Percentiles rank a stretch among this genome's conserved stretches.
These are phyloP conservation scores for Nicotiana paniculata DNA, from an alignment of 257 asterid species.

Conservation along the genomic window DNA sequence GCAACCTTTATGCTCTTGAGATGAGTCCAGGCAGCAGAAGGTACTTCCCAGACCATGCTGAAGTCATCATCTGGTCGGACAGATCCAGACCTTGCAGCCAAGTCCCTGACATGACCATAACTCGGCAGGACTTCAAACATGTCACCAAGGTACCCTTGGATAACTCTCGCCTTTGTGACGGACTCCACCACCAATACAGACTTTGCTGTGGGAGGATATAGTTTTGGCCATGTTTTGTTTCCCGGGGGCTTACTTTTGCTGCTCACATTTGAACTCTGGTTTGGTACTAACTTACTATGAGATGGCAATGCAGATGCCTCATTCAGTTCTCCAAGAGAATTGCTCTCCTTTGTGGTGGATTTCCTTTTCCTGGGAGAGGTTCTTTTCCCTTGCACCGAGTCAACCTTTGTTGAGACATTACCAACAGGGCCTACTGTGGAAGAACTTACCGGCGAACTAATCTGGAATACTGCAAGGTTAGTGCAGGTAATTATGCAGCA, in stretches of 20 bases:
- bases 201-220: constrained; percentile 73
- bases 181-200: constrained; percentile 87
- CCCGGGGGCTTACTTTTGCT: constrained; percentile 28
- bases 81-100: constrained; percentile 97
- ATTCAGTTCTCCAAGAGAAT: constrained; percentile 16
- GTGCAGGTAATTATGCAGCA: constrained; percentile 18
- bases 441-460: constrained; percentile 19
- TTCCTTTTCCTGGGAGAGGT: constrained; percentile 32
- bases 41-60: constrained; percentile 99
- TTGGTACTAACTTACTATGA: constrained; percentile 19
- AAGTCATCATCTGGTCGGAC: constrained; percentile 93
- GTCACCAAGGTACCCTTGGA: constrained; percentile 93
- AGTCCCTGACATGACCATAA: constrained; percentile 92
- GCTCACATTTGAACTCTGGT: constrained; percentile 17
- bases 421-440: constrained; percentile 29
- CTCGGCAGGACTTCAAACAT: constrained; percentile 94
- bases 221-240: constrained; percentile 38
- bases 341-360: constrained; percentile 23
- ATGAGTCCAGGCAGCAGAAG: constrained; percentile 95
- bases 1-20: constrained; percentile 87
- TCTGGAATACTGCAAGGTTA: constrained; percentile 36
- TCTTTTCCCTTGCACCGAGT: constrained; percentile 24
- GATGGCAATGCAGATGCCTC: constrained; percentile 21
- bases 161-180: constrained; percentile 75
- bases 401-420: constrained; percentile 23